A percentile compares a stretch with the other conserved stretches of the same genome.
These are phyloP conservation scores for Heracleum sosnowskyi DNA, from an alignment of 129 eudicot species.

Conservation along the genomic window DNA sequence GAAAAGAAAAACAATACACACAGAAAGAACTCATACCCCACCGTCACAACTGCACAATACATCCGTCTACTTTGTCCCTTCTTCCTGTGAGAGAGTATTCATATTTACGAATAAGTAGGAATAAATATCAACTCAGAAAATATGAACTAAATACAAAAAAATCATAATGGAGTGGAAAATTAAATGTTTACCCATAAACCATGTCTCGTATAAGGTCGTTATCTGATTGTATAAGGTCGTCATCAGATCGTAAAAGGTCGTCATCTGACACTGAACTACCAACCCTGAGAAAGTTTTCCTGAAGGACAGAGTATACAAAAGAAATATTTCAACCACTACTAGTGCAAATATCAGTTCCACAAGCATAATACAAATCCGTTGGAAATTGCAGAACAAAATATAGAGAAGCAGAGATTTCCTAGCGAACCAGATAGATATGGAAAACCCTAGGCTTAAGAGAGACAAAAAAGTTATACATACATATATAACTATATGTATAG, in stretches of 20 bases:
- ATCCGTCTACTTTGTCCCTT: conserved; percentile 63
- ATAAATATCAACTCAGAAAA: background rate
- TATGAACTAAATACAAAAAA: too few relatives aligned
- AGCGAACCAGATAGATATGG: too few relatives aligned
- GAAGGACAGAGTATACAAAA: conserved; percentile 1
- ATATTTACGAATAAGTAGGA: background rate
- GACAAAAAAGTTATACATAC: too few relatives aligned
- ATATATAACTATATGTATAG: too few relatives aligned
- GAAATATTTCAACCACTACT: background rate
- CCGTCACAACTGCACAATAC: conserved; percentile 69
- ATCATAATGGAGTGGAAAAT: background rate
- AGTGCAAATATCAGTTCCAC: background rate
- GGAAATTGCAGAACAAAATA: too few relatives aligned
- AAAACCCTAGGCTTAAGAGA: too few relatives aligned
- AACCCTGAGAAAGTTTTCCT: conserved; percentile 74
- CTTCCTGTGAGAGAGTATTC: conserved; percentile 33
- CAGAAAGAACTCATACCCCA: conserved; percentile 44
- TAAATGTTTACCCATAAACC: conserved; percentile 68
- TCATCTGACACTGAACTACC: conserved; percentile 25
- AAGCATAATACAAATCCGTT: background rate
- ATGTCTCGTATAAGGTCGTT: conserved; percentile 56
- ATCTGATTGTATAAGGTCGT: conserved; percentile 22
- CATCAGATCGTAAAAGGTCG: too few relatives aligned
- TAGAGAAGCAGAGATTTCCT: too few relatives aligned
- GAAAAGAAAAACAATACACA: background rate